Evolutionary conservation across 2,329 filamentous ascomycete genomes (phyloP), one percentile per base, ranked within the genome.

Genomic region (Cercospora janseana): DNA sequence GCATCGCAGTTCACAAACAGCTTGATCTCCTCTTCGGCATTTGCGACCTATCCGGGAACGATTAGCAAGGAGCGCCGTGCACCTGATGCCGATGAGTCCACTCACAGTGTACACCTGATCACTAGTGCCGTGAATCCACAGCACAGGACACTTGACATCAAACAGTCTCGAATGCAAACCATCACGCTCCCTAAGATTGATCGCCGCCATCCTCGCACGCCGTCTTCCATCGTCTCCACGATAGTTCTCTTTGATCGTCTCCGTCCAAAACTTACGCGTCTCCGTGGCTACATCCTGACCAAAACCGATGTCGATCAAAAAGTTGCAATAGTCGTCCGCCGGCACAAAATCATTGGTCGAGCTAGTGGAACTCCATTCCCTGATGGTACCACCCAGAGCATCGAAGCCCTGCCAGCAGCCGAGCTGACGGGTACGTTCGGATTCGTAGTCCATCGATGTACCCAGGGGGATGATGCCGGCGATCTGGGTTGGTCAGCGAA

Each of bases 381-480:
- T 53, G 55, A 75, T 71, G 32, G 62, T 68, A 2, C 63, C 56
- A 0, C 59, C 64, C 3, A 73, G 60, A 8, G 65, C 60, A 0
- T 61, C 59, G 1, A 63, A 60, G 3, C 67, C 69, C 51, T 79
- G 67, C 76, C 77, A 80, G 66, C 76, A 79, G 4, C 73, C 71
- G 2, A 76, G 63, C 4, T 61, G 53, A 16, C 72, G 70, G 10
- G 70, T 73, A 12, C 69, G 66, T 12, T 69, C 60, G 23, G 71
- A 74, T 55, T 79, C 76, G 48, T 64, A 71, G 63, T 79, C 76
- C 62, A 80, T 67, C 1, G 75, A 78, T 3, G 76, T 78, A 13
- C 77, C 77, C 6, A 79, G 64, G 0, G 75, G 75, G 16, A 80
- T 71, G 45, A 79, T 71, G 4, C 77, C 77, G 21, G 64, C 59